Base-by-base conservation (phyloP, 2,329 filamentous ascomycete genomes). In the Bisporella sp. region DNA sequence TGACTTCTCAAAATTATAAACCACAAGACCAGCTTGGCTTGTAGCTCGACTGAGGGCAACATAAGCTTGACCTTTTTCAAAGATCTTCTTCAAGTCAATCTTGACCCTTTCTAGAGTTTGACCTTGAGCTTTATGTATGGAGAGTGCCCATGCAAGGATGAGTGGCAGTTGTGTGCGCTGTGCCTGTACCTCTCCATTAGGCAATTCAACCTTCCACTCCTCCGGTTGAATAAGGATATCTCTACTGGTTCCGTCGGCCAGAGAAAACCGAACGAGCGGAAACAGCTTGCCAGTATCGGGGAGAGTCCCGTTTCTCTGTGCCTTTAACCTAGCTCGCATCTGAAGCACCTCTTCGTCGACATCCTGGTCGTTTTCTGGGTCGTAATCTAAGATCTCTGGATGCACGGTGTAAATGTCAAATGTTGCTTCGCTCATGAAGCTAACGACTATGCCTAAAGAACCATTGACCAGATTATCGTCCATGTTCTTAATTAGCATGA, bases 401-500 rank as follows among this genome's bases (percentile, higher is more conserved):
- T 83, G 73, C 28, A 75, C 69, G 31, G 73, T 71, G 61, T 81
- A 82, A 41, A 73, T 66, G 47, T 77, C 77, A 57, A 84, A 86
- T 31, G 74, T 78, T 41, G 73, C 71, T 57, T 85, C 80, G 47
- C 76, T 81, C 84, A 90, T 91, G 68, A 96, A 95, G 5, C 78
- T 81, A 9, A 85, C 77, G 4, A 99, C 86, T 54, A 87, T 91
- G 29, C 93, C 93, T 7, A 99, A 75, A 0, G 92, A 95, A 4
- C 93, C 93, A 64, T 99, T 99, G 59, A 97, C 93, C 0, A 99
- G 77, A 0, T 81, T 84, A 39, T 96, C 89, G 63, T 99, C 93
- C 71, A 97, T 85, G 61, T 99, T 99, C 69, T 99, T 99, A 75
- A 99, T 96, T n/a, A 99, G 74, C 93, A 99, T 99, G 42, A 99